Evolutionary conservation across 148 eudicot genomes (phyloP), one percentile per base, ranked within the genome.

Genomic region (Heliosperma pusillum): DNA sequence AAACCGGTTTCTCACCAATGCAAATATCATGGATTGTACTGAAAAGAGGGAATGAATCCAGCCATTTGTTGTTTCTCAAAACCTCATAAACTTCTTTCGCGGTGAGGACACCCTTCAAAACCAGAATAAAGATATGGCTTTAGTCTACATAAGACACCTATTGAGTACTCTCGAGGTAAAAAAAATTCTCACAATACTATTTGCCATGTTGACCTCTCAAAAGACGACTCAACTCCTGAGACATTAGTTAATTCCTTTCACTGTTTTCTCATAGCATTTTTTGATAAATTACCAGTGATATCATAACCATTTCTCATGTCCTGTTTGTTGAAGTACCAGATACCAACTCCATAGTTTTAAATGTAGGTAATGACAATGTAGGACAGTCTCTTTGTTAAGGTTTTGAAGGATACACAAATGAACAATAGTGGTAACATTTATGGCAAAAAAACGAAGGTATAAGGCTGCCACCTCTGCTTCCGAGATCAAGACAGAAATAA

Each of bases 31-130:
- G 97, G 66, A 95, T 91, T 7, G 92, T 90, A 55, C 88, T 82
- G 83, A 95, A 95, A 16, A 92, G 86, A 0, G 99, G 99, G 81
- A 95, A 95, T 45, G 80, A 75, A 69, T 90, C 97, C 75, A 95
- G 77, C 99, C 99, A 95, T 68, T 83, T 85, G 44, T 87, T 82
- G 80, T 82, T 87, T 36, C 79, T 79, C 80, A 95, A 82, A 45
- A 92, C 91, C 80, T 89, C 96, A 45, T 95, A 89, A n/a, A 95
- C 96, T 84, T 95, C 99, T 77, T 78, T 87, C 29, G 92, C 99
- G 26, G 97, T 95, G n/a, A 87, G 87, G 33, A 95, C 94, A 58
- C 99, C 99, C 99, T 95, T 74, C 82, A 86, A 83, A 73, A 83
- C 63, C 66, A 45, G 25, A 71, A 59, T 16, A 29, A 61, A 72